Evolutionary conservation across 140 eudicot species (phyloP), one percentile per base, ranked within the genome.

Genomic region (Cichorium intybus): DNA sequence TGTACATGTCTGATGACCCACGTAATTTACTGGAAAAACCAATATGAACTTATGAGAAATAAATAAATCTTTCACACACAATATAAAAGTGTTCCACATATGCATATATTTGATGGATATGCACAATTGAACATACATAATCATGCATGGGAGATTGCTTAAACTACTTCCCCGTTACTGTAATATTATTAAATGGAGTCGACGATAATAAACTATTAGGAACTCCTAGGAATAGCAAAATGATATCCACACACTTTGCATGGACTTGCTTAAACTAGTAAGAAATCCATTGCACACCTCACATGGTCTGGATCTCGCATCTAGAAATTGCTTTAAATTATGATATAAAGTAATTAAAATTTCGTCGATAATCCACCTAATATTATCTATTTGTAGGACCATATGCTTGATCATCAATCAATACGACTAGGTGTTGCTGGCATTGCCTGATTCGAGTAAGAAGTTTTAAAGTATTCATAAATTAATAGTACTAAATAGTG

Each of bases 261-360:
- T 79, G 79, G 49, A 60, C 24, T 67, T 43, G 64, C 82, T 72
- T 77, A 81, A 64, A 78, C 66, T 54, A 70, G 74, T 52, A 70
- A 57, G 51, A 51, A 51, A 51, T 59, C 55, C 69, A 67, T 59
- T 65, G 62, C 69, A 67, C 64, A 67, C 79, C 52, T 61, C 80
- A 62, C 75, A 78, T 78, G 72, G 43, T 66, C 31, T 41, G 18
- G 62, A 47, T 52, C 9, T 15, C 72, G 47, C 14, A 60, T 72
- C 83, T 60, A 46, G 64, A 78, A 43, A 10, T 14, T 33, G 14
- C 57, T 22, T n/a, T 41, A 57, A 70, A 71, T 50, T 27, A 70
- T 46, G 6, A 39, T 56, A 56, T 46, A 45, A 16, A 55, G 18
- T 64, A 65, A 56, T 56, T 66, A 51, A 18, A 23, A 61, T 60